A percentile compares a stretch with the other conserved stretches of the same genome.
These are phyloP conservation scores for Ciborinia camelliae DNA, from an alignment of 2,329 filamentous ascomycete genomes.

Conservation along the genomic window DNA sequence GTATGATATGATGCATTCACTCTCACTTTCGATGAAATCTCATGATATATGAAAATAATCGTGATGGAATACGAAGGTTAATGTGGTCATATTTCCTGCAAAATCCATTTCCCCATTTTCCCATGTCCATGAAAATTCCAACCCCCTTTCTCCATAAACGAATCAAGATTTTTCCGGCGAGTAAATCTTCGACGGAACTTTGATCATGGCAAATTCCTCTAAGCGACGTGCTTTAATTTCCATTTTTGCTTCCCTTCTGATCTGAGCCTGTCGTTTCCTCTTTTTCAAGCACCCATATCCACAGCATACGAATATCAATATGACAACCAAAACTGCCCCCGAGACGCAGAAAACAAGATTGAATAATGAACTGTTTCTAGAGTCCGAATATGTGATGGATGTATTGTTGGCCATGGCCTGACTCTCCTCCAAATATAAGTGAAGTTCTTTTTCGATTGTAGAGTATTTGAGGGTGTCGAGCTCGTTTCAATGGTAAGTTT, in stretches of 20 bases:
- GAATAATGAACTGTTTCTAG: background rate
- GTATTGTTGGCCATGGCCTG: background rate
- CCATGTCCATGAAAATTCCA: background rate
- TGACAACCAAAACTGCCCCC: background rate
- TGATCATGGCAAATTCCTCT: background rate
- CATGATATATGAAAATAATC: background rate
- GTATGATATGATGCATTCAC: background rate
- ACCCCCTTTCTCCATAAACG: background rate
- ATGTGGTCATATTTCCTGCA: background rate
- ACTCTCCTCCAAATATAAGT: no score
- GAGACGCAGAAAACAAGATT: background rate
- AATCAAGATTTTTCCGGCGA: background rate
- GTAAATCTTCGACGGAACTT: background rate
- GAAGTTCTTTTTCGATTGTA: background rate
- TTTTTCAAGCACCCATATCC: slow-evolving; percentile 10
- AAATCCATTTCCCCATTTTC: background rate
- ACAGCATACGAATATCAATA: slow-evolving; percentile 2
- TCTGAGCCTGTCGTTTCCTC: background rate
- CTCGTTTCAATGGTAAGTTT: no score
- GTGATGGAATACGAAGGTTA: background rate
- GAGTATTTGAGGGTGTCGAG: background rate
- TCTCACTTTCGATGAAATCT: background rate
- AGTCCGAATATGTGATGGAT: background rate
- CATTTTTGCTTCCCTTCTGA: background rate
- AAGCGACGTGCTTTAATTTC: background rate